Percentiles rank a stretch among this genome's conserved stretches.
Conservation (phyloP, 2,329 filamentous ascomycete species). For the Sclerotinia trifoliorum region DNA sequence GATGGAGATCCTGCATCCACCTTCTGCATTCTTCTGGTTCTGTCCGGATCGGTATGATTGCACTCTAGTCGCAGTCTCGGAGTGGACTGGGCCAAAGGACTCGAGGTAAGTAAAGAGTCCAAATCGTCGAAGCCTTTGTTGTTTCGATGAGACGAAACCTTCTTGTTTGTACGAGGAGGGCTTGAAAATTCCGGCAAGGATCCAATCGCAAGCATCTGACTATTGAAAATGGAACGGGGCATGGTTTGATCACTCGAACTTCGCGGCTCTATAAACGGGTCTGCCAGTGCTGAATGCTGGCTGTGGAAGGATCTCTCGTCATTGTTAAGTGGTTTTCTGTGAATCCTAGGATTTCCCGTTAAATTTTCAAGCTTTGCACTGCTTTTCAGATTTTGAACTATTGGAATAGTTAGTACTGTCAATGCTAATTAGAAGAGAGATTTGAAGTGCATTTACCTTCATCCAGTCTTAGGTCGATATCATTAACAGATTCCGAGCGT, state of each 20-base stretch:
- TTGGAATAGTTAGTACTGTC: neutral
- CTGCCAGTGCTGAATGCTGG: conserved; percentile 3
- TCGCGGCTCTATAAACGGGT: conserved; percentile 11
- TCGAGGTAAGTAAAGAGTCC: conserved; percentile 31
- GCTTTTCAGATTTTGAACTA: neutral
- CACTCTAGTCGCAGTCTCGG: conserved; percentile 32
- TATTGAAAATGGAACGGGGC: neutral
- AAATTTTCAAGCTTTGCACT: neutral
- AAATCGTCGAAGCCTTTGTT: conserved; percentile 16
- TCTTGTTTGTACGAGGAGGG: neutral
- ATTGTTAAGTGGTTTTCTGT: conserved; percentile 2
- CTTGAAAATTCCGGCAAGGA: neutral
- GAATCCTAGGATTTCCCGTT: neutral
- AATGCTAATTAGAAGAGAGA: neutral
- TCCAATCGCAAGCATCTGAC: neutral
- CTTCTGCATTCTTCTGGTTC: conserved; percentile 26
- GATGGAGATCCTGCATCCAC: conserved; percentile 29
- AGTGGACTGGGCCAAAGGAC: conserved; percentile 36
- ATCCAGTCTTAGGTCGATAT: conserved; percentile 31
- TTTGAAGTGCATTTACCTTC: conserved; percentile 26
- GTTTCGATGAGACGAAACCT: neutral
- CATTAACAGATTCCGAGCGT: conserved; percentile 9
- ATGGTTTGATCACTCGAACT: neutral
- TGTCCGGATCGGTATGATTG: conserved; percentile 28
- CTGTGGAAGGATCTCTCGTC: conserved; percentile 9